Percentiles rank a stretch among this genome's conserved stretches.
Evolutionary conservation across 2,329 filamentous ascomycete genomes (phyloP).

Genomic region (Trichoderma harzianum): DNA sequence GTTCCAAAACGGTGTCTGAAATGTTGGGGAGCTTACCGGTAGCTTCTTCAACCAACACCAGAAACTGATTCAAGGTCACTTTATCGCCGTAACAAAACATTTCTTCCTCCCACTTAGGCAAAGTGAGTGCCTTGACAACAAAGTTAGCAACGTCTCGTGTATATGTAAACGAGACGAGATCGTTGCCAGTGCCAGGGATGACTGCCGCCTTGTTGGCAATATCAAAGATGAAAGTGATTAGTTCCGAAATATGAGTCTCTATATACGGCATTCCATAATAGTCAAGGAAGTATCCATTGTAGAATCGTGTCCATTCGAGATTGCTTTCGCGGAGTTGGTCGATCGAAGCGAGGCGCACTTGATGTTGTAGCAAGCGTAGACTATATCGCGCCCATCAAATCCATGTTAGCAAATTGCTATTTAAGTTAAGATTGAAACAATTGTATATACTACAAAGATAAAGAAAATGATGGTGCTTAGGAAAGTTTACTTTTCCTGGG

Average conservation of each 20-base stretch:
- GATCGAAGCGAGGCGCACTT: neutral
- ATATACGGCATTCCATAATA: slow-evolving; percentile 2
- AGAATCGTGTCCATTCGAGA: neutral
- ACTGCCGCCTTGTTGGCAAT: neutral
- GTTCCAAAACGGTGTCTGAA: neutral
- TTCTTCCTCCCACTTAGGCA: neutral
- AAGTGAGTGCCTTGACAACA: neutral
- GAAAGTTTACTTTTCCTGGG: neutral
- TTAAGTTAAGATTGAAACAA: neutral
- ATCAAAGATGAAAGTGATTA: neutral
- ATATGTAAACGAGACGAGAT: neutral
- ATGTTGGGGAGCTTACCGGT: neutral
- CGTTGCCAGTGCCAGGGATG: neutral
- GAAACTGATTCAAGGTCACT: neutral
- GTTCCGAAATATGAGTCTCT: neutral
- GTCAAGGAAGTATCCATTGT: neutral
- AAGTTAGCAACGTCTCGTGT: neutral
- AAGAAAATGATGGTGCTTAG: neutral
- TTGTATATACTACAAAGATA: neutral
- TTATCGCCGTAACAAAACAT: neutral
- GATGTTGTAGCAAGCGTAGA: neutral
- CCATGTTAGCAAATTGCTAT: neutral
- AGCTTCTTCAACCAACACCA: neutral
- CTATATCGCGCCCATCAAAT: neutral
- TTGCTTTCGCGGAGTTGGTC: neutral